Conservation (phyloP, 2,329 filamentous ascomycete species). For the Botryotinia narcissicola region DNA sequence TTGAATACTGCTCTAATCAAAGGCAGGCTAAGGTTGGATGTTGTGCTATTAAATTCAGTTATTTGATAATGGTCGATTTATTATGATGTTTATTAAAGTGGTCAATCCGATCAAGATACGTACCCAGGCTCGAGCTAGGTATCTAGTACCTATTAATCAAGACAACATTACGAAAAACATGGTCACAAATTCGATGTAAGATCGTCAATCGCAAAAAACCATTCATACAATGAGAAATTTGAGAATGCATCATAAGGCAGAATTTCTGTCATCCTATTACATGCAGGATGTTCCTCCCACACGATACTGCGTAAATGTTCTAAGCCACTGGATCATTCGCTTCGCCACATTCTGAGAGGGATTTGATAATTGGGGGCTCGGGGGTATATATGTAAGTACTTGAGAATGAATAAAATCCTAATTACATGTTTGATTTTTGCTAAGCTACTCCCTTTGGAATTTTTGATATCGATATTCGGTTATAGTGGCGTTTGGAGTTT, state of each 20-base stretch:
- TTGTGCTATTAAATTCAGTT: no score
- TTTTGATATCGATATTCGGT: neutral
- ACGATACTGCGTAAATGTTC: neutral
- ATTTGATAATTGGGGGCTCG: neutral
- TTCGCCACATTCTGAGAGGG: neutral
- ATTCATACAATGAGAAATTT: neutral
- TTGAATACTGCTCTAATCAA: neutral
- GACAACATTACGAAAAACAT: no score
- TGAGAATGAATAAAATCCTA: neutral
- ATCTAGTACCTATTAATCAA: no score
- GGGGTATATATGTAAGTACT: neutral
- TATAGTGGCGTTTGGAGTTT: neutral
- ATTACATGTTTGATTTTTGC: neutral
- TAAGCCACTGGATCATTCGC: neutral
- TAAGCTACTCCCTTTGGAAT: neutral
- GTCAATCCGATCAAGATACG: no score
- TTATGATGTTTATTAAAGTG: no score
- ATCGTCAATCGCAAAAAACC: neutral
- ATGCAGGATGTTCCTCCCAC: neutral
- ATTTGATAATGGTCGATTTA: no score
- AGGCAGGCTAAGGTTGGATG: neutral
- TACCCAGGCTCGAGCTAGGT: no score
- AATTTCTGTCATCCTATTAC: neutral
- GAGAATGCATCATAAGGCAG: neutral
- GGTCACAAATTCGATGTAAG: neutral